A percentile compares a stretch with the other conserved stretches of the same genome.
These are phyloP conservation scores for Heracleum sosnowskyi DNA, from an alignment of 129 eudicot genomes.

Conservation along the genomic window DNA sequence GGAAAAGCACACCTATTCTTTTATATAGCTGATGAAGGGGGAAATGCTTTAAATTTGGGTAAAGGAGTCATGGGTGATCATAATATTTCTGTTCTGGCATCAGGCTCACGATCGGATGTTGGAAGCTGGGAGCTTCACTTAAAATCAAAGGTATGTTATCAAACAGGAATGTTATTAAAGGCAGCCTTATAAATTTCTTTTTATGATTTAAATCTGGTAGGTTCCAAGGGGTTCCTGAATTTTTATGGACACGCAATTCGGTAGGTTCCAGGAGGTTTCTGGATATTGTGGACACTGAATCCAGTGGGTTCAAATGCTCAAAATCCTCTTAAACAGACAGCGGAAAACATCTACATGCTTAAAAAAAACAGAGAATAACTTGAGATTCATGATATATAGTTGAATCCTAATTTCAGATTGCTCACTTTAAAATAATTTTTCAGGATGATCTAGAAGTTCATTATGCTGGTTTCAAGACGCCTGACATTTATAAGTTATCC, in stretches of 20 bases:
- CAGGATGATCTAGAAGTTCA: slow-evolving; percentile 82
- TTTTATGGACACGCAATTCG: background rate
- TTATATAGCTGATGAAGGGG: slow-evolving; percentile 91
- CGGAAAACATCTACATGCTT: background rate
- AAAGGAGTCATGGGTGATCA: slow-evolving; percentile 32
- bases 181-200: background rate
- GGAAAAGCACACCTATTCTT: slow-evolving; percentile 67
- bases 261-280: background rate
- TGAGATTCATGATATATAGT: background rate
- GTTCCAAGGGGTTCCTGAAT: background rate
- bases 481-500: slow-evolving; percentile 80
- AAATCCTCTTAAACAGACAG: background rate
- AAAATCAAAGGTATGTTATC: slow-evolving; percentile 52
- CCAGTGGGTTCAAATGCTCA: background rate
- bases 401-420: background rate
- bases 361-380: background rate
- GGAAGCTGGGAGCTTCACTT: slow-evolving; percentile 87
- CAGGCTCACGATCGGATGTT: slow-evolving; percentile 68
- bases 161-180: background rate
- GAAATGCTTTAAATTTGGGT: slow-evolving; percentile 54
- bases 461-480: slow-evolving; percentile 81
- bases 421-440: slow-evolving; percentile 17
- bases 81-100: slow-evolving; percentile 59
- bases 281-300: background rate
- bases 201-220: background rate